Evolutionary conservation across 257 asterid genomes (phyloP), one percentile per base, ranked within the genome.

Genomic region (Solanum microdontum): DNA sequence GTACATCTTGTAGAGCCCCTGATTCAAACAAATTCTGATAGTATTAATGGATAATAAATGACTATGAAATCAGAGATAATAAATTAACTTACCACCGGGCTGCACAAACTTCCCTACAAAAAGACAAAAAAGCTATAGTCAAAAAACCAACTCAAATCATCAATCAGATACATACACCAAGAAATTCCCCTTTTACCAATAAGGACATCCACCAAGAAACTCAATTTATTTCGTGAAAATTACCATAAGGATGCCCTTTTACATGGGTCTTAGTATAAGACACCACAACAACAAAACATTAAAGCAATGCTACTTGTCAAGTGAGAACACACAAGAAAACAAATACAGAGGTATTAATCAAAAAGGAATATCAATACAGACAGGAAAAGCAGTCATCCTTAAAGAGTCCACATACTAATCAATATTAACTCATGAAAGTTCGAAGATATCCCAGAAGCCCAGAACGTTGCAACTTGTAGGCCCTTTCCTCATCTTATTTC

Each of bases 1-100:
- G 98, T 93, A 97, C 94, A 94, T 97, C 99, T 89, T 93, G 98
- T 89, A 97, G 93, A 70, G 98, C 96, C 88, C 99, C 99, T 97
- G 95, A 87, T 93, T 90, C 91, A 91, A 84, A 88, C 83, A 91
- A 92, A 91, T 60, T 89, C 88, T 79, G 87, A 88, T 72, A 79
- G 83, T 73, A 70, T 87, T 68, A 90, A 77, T 74, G 82, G 73
- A 51, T 45, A 32, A 68, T 74, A 84, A 82, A 85, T 82, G 43
- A 74, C 70, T 33, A 77, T 12, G 87, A 86, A 82, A 80, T 70
- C 74, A 88, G n/a, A 83, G 90, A 84, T 15, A 43, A 23, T 87
- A 85, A 43, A 86, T 62, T 33, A 88, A 82, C 95, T 87, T 93
- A 97, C 99, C 99, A 64, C 98, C 99, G 79, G 98, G 95, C 91